A percentile compares a stretch with the other conserved stretches of the same genome.
Evolutionary conservation across 495 filamentous ascomycete genomes (phyloP).

Genomic region (Penicillium maclennaniae): DNA sequence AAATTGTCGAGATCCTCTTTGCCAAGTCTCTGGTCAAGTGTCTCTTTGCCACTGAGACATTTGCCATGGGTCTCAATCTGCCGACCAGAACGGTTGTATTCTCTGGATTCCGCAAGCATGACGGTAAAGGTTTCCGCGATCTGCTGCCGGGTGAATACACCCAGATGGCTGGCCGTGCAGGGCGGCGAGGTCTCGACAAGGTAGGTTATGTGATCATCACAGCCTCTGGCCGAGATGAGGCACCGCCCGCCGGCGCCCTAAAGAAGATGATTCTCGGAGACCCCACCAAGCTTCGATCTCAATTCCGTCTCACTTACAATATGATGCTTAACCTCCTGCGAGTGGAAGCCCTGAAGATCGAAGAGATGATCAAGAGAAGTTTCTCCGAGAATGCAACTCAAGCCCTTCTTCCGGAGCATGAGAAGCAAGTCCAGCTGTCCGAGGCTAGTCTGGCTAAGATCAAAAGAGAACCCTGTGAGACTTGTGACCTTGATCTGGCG

Average conservation of each 20-base stretch:
- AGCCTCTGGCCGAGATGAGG: slow-evolving; percentile 76
- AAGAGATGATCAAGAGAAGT: slow-evolving; percentile 99
- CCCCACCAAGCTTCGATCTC: slow-evolving; percentile 89
- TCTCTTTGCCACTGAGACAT: slow-evolving; percentile 95
- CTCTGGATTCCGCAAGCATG: slow-evolving; percentile 93
- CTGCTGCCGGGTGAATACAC: slow-evolving; percentile 94
- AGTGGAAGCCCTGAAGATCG: slow-evolving; percentile 95
- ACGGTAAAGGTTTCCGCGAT: slow-evolving; percentile 86
- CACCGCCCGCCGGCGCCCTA: slow-evolving; percentile 75
- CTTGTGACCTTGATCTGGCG: slow-evolving; percentile 77
- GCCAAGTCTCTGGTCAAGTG: slow-evolving; percentile 93
- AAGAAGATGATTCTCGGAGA: slow-evolving; percentile 94
- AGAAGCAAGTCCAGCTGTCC: slow-evolving; percentile 88
- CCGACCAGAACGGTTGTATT: slow-evolving; percentile 96
- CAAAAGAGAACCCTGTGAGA: slow-evolving; percentile 76
- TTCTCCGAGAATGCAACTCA: slow-evolving; percentile 99
- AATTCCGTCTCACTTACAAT: slow-evolving; percentile 97
- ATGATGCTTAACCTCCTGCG: slow-evolving; percentile 97
- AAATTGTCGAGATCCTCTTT: slow-evolving; percentile 95
- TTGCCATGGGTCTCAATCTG: slow-evolving; percentile 96
- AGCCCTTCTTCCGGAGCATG: slow-evolving; percentile 88
- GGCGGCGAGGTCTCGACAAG: slow-evolving; percentile 84
- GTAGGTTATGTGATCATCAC: slow-evolving; percentile 94
- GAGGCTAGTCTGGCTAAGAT: slow-evolving; percentile 88
- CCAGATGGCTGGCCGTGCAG: slow-evolving; percentile 95